Base-by-base conservation (phyloP, 805 yeast genomes). In the Ogataea allantospora region DNA sequence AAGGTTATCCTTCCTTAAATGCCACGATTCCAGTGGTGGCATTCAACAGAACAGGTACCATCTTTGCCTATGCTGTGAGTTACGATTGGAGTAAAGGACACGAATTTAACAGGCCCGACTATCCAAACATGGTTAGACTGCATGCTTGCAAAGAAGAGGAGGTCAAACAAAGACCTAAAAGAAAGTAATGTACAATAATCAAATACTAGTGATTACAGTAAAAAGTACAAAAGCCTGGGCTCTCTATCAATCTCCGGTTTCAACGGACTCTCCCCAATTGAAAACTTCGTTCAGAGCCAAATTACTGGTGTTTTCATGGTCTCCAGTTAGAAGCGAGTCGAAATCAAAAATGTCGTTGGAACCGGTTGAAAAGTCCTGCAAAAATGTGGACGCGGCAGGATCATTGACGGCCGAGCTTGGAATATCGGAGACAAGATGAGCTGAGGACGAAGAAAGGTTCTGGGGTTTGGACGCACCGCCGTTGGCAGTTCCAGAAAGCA, bases 1-100 rank as follows among this genome's bases (percentile, higher is more conserved):
- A 83, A 63, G 85, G 83, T 22, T 84, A 78, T 68, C 88, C 95
- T 5, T 64, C 76, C 7, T 68, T 82, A 11, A 75, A 73, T 35
- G 74, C 77, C 24, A 71, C 95, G 0, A 81, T 93, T 37, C 73
- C 95, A 0, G 79, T 83, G 25, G 74, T 88, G 1, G 79, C 80
- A 4, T 93, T 91, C 68, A 93, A 88, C 65, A 71, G 86, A 47
- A 79, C 71, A 33, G 99, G 99, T 36, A 62, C 78, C 21, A 78
- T 93, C 8, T 80, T 85, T 60, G 98, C 97, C 3, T 88, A 93
- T 57, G 96, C 97, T 2, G 59, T 87, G 44, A 80, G 95, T 46
- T 91, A 93, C 64, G 99, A 93, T 60, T 93, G 99, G 99, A 76
- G 88, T 42, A 88, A 88, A 58, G 95, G 95, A n/a, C 73, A 83